Evolutionary conservation across 768 basidiomycete genomes (phyloP).

Genomic region (Pluteus cervinus): DNA sequence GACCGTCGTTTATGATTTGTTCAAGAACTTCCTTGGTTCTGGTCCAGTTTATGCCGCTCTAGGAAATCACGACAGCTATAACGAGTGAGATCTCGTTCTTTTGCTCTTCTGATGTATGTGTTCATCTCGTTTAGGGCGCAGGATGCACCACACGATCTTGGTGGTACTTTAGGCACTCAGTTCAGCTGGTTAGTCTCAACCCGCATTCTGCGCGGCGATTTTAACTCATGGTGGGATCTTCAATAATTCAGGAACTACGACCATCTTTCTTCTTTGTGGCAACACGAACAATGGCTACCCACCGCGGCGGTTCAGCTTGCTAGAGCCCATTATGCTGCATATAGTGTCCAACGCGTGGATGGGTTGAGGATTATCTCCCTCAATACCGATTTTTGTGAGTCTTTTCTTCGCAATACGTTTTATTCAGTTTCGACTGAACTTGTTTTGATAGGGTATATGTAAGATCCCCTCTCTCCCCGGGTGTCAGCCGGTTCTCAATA

Average conservation of each 20-base stretch:
- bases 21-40: slow-evolving; percentile 53
- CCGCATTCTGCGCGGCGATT: too few relatives aligned
- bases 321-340: slow-evolving; percentile 65
- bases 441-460: too few relatives aligned
- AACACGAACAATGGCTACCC: slow-evolving; percentile 65
- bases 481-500: too few relatives aligned
- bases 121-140: slow-evolving; percentile 34
- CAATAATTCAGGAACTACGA: too few relatives aligned
- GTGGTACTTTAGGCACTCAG: slow-evolving; percentile 47
- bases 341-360: slow-evolving; percentile 60
- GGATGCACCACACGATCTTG: slow-evolving; percentile 55
- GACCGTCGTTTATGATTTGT: slow-evolving; percentile 62
- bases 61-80: slow-evolving; percentile 75
- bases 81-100: slow-evolving; percentile 35
- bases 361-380: slow-evolving; percentile 68
- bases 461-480: too few relatives aligned
- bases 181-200: too few relatives aligned
- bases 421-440: neutral
- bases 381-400: slow-evolving; percentile 73
- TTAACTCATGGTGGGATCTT: too few relatives aligned
- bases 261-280: slow-evolving; percentile 66
- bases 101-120: neutral
- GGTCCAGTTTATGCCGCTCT: slow-evolving; percentile 73
- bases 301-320: slow-evolving; percentile 49
- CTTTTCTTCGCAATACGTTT: neutral